Percentiles rank a stretch among this genome's conserved stretches.
Evolutionary conservation across 73 alveolate species (phyloP).

Genomic region (Effrenium voratum): DNA sequence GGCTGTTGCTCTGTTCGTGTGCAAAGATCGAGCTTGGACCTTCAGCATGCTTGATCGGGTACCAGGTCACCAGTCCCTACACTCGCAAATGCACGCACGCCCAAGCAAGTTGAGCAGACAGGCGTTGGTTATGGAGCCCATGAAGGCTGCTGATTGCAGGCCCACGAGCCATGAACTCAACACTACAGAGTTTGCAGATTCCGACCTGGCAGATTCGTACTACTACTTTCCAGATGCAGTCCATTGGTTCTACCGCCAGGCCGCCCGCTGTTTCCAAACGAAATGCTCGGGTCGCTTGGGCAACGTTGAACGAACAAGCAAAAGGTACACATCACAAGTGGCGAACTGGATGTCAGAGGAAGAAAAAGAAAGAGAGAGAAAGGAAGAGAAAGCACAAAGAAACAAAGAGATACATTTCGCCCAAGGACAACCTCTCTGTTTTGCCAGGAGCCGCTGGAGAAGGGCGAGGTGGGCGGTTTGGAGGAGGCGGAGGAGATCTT

Average conservation of each 20-base stretch:
- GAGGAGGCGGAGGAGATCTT: slow-evolving; percentile 15
- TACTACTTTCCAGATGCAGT: no score
- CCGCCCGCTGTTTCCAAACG: no score
- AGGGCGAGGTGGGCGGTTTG: no score
- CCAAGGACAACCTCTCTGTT: not conserved
- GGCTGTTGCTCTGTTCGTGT: not conserved
- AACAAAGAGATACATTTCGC: not conserved
- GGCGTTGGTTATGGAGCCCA: no score
- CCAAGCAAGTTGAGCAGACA: no score
- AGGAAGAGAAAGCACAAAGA: not conserved
- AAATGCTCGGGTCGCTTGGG: no score
- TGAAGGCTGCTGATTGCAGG: no score
- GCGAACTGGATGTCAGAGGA: not conserved
- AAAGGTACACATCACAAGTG: not conserved
- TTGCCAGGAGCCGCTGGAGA: not conserved
- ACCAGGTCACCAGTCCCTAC: not conserved
- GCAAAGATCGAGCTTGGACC: not conserved
- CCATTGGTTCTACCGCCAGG: no score
- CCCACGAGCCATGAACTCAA: no score
- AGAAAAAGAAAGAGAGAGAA: not conserved
- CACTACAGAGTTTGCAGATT: no score
- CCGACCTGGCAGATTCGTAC: no score
- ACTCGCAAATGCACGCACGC: no score
- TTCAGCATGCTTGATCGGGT: not conserved
- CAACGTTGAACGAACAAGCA: not conserved